Conservation (phyloP, 192 early-diverging fungal species). For the Helicostylum pulchrum region DNA sequence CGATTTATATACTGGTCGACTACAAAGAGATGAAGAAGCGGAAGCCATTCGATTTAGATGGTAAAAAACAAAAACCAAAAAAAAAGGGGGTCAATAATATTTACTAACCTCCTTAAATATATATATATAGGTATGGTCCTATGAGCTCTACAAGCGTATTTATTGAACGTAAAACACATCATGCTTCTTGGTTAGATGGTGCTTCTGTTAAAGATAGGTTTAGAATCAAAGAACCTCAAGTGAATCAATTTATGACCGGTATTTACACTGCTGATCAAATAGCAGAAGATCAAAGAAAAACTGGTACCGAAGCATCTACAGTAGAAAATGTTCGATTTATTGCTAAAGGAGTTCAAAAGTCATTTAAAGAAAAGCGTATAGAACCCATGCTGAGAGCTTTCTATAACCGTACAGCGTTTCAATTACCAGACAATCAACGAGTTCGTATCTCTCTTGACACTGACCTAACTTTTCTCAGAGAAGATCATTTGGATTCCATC, state of each 20-base stretch:
- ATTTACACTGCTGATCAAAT: slow-evolving; percentile 43
- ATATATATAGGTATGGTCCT: slow-evolving; percentile 24
- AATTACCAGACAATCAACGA: slow-evolving; percentile 47
- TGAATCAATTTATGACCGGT: slow-evolving; percentile 21
- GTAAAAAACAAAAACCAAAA: slow-evolving; percentile 34
- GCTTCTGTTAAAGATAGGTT: slow-evolving; percentile 36
- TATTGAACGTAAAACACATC: slow-evolving; percentile 38
- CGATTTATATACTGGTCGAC: slow-evolving; percentile 33
- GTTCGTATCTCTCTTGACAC: slow-evolving; percentile 33
- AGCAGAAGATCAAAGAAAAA: slow-evolving; percentile 56
- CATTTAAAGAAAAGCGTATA: slow-evolving; percentile 20
- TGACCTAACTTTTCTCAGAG: slow-evolving; percentile 34
- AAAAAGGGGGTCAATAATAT: not conserved
- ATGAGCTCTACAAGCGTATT: slow-evolving; percentile 21
- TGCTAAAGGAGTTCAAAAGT: slow-evolving; percentile 27
- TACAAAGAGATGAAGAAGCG: slow-evolving; percentile 34
- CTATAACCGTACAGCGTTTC: slow-evolving; percentile 42
- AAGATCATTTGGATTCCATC: slow-evolving; percentile 40
- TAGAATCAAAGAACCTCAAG: slow-evolving; percentile 29
- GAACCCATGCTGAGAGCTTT: slow-evolving; percentile 31
- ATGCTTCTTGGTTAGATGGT: slow-evolving; percentile 35
- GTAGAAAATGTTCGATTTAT: slow-evolving; percentile 52
- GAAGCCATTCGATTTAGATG: slow-evolving; percentile 38
- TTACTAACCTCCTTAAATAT: slow-evolving; percentile 12
- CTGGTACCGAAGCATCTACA: slow-evolving; percentile 62